A percentile compares a stretch with the other conserved stretches of the same genome.
These are phyloP conservation scores for Zygosaccharomyces pseudobailii DNA, from an alignment of 1,139 yeast species.

Conservation along the genomic window DNA sequence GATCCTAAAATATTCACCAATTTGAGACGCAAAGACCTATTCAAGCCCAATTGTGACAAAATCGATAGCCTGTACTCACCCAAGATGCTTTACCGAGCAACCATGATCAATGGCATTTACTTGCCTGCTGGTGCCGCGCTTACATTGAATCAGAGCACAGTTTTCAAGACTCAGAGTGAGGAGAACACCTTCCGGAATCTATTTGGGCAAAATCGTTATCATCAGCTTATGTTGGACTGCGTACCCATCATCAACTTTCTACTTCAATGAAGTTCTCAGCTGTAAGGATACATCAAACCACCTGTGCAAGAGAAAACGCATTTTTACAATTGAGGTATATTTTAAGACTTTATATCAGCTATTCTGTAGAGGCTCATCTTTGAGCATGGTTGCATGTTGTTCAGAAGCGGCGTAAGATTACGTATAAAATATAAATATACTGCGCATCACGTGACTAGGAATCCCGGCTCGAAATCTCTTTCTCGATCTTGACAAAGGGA, in stretches of 20 bases:
- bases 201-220: slow-evolving; percentile 21
- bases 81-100: slow-evolving; percentile 15
- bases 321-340: not conserved
- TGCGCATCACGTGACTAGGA: not conserved
- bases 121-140: slow-evolving; percentile 15
- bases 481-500: not conserved
- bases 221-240: slow-evolving; percentile 25
- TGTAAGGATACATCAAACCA: not conserved
- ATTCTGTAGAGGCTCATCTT: too few species aligned
- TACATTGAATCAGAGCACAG: slow-evolving; percentile 9
- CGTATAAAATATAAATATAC: not conserved
- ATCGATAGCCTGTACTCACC: slow-evolving; percentile 5
- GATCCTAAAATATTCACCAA: slow-evolving; percentile 6
- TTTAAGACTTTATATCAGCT: too few species aligned
- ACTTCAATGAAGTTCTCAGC: not conserved
- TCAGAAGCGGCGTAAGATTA: too few species aligned
- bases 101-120: slow-evolving; percentile 20
- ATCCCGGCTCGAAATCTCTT: not conserved
- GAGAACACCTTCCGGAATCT: slow-evolving; percentile 5
- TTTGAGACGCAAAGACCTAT: slow-evolving; percentile 7
- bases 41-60: slow-evolving; percentile 3
- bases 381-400: too few species aligned
- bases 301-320: not conserved
- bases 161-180: slow-evolving; percentile 7
- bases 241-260: slow-evolving; percentile 23